Percentiles rank a stretch among this genome's conserved stretches.
Evolutionary conservation across 2,329 filamentous ascomycete species (phyloP).

Genomic region (Corinectria fuckeliana): DNA sequence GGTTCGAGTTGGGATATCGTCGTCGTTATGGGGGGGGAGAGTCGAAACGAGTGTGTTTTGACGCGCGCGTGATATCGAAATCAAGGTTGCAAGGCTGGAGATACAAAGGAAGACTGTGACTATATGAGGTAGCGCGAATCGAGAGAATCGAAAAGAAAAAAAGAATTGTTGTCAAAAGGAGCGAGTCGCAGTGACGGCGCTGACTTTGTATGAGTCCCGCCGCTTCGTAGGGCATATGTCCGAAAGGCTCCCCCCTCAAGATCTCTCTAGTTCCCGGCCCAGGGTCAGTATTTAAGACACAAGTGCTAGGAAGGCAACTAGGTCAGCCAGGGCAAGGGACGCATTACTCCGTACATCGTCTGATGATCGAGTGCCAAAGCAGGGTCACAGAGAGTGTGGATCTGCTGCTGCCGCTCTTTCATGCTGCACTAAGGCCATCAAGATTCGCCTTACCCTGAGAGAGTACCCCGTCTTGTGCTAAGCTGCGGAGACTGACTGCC

Average conservation of each 20-base stretch:
- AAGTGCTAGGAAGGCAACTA: slow-evolving; percentile 36
- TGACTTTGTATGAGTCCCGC: slow-evolving; percentile 35
- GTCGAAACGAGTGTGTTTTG: slow-evolving; percentile 37
- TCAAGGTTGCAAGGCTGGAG: slow-evolving; percentile 21
- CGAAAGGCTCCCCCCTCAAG: slow-evolving; percentile 32
- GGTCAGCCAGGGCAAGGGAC: slow-evolving; percentile 33
- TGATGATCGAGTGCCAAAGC: slow-evolving; percentile 39
- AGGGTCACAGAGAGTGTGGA: slow-evolving; percentile 39
- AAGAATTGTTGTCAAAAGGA: slow-evolving; percentile 28
- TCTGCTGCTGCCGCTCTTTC: slow-evolving; percentile 35
- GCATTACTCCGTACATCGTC: slow-evolving; percentile 41
- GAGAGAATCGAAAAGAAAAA: slow-evolving; percentile 21
- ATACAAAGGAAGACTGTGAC: slow-evolving; percentile 29
- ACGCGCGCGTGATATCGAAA: slow-evolving; percentile 26
- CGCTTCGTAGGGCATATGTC: slow-evolving; percentile 30
- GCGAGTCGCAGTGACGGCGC: slow-evolving; percentile 30
- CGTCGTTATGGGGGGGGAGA: slow-evolving; percentile 23
- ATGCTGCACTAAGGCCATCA: slow-evolving; percentile 41
- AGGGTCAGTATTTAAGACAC: slow-evolving; percentile 40
- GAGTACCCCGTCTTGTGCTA: slow-evolving; percentile 32
- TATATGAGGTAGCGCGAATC: slow-evolving; percentile 23
- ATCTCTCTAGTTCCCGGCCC: slow-evolving; percentile 37
- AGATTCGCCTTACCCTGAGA: slow-evolving; percentile 37
- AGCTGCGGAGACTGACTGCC: slow-evolving; percentile 46
- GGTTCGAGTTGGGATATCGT: slow-evolving; percentile 30